Conservation (phyloP, 768 basidiomycete species). For the Leccinum rimulosum region DNA sequence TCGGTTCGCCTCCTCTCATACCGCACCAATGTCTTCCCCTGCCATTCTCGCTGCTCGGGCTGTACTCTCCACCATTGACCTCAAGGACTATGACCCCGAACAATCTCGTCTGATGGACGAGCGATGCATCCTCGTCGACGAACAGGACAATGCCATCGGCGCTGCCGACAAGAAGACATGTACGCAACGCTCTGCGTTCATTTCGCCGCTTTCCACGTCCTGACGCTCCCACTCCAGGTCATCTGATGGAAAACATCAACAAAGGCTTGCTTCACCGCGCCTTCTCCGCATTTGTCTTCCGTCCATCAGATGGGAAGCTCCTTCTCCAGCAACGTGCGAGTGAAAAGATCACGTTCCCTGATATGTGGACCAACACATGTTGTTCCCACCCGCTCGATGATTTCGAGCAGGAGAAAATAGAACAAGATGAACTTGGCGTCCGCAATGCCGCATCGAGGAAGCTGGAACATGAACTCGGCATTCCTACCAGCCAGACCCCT, state of each 20-base stretch:
- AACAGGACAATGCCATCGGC: conserved; percentile 80
- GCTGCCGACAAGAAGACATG: conserved; percentile 96
- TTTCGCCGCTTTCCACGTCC: not conserved
- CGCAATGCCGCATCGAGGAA: conserved; percentile 91
- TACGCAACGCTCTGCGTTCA: conserved; percentile 37
- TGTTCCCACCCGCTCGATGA: conserved; percentile 97
- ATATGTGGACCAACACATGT: conserved; percentile 99
- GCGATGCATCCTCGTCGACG: conserved; percentile 87
- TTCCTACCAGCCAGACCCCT: conserved; percentile 73
- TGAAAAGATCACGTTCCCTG: conserved; percentile 99
- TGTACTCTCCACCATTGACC: conserved; percentile 70
- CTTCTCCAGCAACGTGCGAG: conserved; percentile 91
- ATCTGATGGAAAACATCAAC: conserved; percentile 95
- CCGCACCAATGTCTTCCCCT: conserved; percentile 50
- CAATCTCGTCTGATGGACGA: conserved; percentile 97
- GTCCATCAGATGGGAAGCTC: conserved; percentile 89
- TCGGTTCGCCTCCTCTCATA: conserved; percentile 1
- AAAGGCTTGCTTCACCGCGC: conserved; percentile 94
- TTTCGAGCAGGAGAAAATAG: conserved; percentile 79
- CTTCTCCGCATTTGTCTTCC: conserved; percentile 96
- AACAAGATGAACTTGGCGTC: conserved; percentile 78
- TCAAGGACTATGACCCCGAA: conserved; percentile 84
- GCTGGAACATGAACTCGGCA: conserved; percentile 94
- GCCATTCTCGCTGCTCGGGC: conserved; percentile 62
- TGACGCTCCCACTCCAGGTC: conserved; percentile 46